phyloP scores from a whole-genome alignment of 169 alveolate genomes.

The Cryptosporidium canis region DNA sequence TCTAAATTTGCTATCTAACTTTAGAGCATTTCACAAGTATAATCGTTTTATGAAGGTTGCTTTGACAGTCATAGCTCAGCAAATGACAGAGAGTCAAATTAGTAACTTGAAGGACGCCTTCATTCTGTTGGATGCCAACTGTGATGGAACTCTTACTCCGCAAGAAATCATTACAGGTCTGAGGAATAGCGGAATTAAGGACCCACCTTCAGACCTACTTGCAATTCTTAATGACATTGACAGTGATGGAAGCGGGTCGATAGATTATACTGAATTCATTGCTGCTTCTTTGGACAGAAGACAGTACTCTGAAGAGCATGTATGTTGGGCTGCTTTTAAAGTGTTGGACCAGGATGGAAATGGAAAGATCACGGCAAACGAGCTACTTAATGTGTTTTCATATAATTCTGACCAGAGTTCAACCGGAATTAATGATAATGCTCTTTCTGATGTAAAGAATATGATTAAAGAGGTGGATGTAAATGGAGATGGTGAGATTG shows the following conservation, averaged over 20 bases:
- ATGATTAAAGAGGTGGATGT: conserved; percentile 78
- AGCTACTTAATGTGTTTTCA: conserved; percentile 78
- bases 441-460: conserved; percentile 56
- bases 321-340: conserved; percentile 81
- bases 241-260: conserved; percentile 87
- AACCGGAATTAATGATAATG: conserved; percentile 69
- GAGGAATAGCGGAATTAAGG: conserved; percentile 76
- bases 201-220: conserved; percentile 80
- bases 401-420: conserved; percentile 72
- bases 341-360: conserved; percentile 84
- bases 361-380: conserved; percentile 83
- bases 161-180: conserved; percentile 75
- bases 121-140: conserved; percentile 76
- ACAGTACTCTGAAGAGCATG: conserved; percentile 75
- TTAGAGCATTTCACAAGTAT: conserved; percentile 77
- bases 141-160: conserved; percentile 78
- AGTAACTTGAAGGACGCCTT: conserved; percentile 76
- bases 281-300: conserved; percentile 83
- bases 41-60: conserved; percentile 85
- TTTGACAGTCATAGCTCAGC: conserved; percentile 80
- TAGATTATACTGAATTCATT: conserved; percentile 85
- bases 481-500: conserved; percentile 80
- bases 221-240: conserved; percentile 84
- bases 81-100: conserved; percentile 78
- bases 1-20: conserved; percentile 42